phyloP scores from a whole-genome alignment of 305 asterid genomes.

The Fraxinus floribunda region DNA sequence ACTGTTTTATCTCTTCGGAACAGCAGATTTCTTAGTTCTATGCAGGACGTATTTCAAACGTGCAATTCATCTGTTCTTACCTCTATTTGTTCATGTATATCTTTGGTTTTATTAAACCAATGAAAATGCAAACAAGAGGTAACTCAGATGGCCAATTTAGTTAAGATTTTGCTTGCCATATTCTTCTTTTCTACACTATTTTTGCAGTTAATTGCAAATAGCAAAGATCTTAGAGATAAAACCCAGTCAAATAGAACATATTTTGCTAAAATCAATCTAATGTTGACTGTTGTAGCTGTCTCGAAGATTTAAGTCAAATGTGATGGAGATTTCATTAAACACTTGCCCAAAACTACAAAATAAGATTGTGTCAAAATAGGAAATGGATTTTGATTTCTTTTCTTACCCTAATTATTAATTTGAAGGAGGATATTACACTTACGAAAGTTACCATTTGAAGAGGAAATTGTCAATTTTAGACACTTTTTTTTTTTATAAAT shows the following conservation, averaged over 20 bases:
- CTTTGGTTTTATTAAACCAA: background rate
- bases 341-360: background rate
- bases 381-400: background rate
- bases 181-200: background rate
- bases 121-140: background rate
- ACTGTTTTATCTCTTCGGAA: background rate
- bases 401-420: background rate
- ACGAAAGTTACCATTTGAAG: background rate
- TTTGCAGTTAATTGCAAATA: background rate
- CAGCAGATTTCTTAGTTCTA: no score
- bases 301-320: background rate
- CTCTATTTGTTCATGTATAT: background rate
- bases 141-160: background rate
- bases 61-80: background rate
- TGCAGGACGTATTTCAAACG: background rate
- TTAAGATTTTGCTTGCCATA: no score
- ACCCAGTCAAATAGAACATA: background rate
- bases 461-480: background rate
- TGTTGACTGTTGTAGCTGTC: background rate
- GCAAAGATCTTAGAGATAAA: background rate
- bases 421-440: background rate
- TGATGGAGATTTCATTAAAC: background rate
- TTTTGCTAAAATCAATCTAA: background rate
- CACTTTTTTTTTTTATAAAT: no score
- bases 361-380: background rate